phyloP scores from a whole-genome alignment of 352 stramenopile species.

The Phytophthora pistaciae region DNA sequence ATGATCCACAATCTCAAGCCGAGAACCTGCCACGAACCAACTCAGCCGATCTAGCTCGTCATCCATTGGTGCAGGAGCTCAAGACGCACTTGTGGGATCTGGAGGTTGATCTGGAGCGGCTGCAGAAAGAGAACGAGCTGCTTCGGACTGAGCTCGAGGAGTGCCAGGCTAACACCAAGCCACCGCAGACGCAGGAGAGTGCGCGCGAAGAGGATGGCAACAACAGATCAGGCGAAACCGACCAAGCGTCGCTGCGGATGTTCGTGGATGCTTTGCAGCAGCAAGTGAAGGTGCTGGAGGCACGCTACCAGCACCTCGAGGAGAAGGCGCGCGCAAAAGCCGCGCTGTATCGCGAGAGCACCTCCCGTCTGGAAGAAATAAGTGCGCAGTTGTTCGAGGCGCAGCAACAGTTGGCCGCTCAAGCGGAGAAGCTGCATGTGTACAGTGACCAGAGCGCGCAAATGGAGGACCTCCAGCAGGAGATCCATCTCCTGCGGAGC shows the following conservation, averaged over 20 bases:
- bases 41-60: slow-evolving; percentile 5
- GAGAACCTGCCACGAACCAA: slow-evolving; percentile 1
- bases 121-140: slow-evolving; percentile 66
- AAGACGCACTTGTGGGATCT: slow-evolving; percentile 52
- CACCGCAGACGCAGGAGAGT: neutral
- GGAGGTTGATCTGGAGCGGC: slow-evolving; percentile 53
- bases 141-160: slow-evolving; percentile 43
- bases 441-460: slow-evolving; percentile 43
- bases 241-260: slow-evolving; percentile 43
- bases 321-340: slow-evolving; percentile 45
- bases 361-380: slow-evolving; percentile 46
- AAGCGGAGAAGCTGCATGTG: slow-evolving; percentile 45
- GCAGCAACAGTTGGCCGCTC: slow-evolving; percentile 49
- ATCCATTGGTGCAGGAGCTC: slow-evolving; percentile 44
- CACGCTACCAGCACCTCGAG: slow-evolving; percentile 58
- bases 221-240: neutral
- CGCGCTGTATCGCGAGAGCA: slow-evolving; percentile 50
- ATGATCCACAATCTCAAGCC: neutral
- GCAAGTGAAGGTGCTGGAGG: slow-evolving; percentile 63
- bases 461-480: slow-evolving; percentile 48
- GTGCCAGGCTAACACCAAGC: slow-evolving; percentile 6
- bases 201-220: neutral
- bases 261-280: slow-evolving; percentile 44
- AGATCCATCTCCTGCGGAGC: slow-evolving; percentile 59
- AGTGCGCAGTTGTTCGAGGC: slow-evolving; percentile 52